Evolutionary conservation across 2,329 filamentous ascomycete species (phyloP).

Genomic region (Chaetomium sp.): DNA sequence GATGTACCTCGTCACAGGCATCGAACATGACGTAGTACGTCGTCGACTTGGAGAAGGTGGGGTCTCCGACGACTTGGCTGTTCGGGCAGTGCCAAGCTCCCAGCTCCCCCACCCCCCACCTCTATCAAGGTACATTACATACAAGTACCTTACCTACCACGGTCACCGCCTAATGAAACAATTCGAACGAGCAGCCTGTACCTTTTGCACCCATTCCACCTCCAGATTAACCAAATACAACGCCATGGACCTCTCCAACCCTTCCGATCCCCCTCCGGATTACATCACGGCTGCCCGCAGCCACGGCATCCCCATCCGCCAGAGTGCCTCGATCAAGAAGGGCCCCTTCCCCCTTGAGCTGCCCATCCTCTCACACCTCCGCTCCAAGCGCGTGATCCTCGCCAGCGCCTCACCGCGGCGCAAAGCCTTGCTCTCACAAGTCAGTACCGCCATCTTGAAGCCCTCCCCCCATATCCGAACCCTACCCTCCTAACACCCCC

Average conservation of each 20-base stretch:
- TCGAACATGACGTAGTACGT: conserved; percentile 15
- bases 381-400: conserved; percentile 79
- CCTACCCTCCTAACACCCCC: background rate
- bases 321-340: conserved; percentile 47
- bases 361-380: conserved; percentile 75
- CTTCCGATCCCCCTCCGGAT: conserved; percentile 49
- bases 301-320: conserved; percentile 42
- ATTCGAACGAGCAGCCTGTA: background rate
- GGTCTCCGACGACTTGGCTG: conserved; percentile 1
- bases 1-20: conserved; percentile 6
- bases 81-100: conserved; percentile 11
- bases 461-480: too few relatives aligned
- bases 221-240: conserved; percentile 6
- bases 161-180: conserved; percentile 1
- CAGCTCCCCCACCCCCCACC: conserved; percentile 3
- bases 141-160: background rate
- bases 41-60: conserved; percentile 10
- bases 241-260: conserved; percentile 36
- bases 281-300: conserved; percentile 48
- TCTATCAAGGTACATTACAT: background rate
- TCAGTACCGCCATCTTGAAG: conserved; percentile 39
- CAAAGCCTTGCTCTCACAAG: conserved; percentile 75
- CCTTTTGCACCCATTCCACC: background rate
- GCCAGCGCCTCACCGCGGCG: conserved; percentile 87
- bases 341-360: conserved; percentile 72